Percentiles rank a stretch among this genome's conserved stretches.
phyloP scores from a whole-genome alignment of 192 early-diverging fungal species.

The Martensiomyces pterosporus region DNA sequence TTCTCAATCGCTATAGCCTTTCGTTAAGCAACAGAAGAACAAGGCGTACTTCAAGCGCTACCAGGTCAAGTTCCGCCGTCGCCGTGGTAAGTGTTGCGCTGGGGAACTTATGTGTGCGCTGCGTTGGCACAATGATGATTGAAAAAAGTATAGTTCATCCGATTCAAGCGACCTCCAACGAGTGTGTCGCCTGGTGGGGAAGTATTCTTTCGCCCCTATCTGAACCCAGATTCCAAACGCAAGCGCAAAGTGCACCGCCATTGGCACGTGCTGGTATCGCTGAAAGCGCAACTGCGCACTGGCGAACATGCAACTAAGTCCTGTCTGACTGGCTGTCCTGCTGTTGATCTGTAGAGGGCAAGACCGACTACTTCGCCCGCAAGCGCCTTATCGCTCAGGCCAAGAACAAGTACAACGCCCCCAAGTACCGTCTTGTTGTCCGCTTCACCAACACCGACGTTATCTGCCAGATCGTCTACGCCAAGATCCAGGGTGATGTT shows the following conservation, averaged over 20 bases:
- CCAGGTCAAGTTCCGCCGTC: conserved; percentile 99
- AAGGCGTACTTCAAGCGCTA: conserved; percentile 99
- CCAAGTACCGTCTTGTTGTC: conserved; percentile 99
- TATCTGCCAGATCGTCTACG: conserved; percentile 95
- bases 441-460: conserved; percentile 99
- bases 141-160: conserved; percentile 72
- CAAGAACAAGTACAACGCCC: conserved; percentile 99
- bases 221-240: conserved; percentile 59
- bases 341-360: conserved; percentile 81
- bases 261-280: background rate
- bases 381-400: conserved; percentile 98
- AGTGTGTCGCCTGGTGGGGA: conserved; percentile 55
- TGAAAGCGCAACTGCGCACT: too few relatives aligned
- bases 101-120: too few relatives aligned
- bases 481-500: conserved; percentile 96
- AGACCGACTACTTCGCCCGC: conserved; percentile 99
- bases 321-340: too few relatives aligned
- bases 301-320: too few relatives aligned
- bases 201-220: conserved; percentile 87
- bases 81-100: conserved; percentile 87
- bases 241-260: background rate
- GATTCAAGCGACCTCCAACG: conserved; percentile 52
- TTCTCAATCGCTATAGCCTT: conserved; percentile 60
- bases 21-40: conserved; percentile 89
- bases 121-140: too few relatives aligned